These are phyloP conservation scores for Phytophthora fragariaefolia DNA, from an alignment of 352 stramenopile genomes.

Conservation along the genomic window DNA sequence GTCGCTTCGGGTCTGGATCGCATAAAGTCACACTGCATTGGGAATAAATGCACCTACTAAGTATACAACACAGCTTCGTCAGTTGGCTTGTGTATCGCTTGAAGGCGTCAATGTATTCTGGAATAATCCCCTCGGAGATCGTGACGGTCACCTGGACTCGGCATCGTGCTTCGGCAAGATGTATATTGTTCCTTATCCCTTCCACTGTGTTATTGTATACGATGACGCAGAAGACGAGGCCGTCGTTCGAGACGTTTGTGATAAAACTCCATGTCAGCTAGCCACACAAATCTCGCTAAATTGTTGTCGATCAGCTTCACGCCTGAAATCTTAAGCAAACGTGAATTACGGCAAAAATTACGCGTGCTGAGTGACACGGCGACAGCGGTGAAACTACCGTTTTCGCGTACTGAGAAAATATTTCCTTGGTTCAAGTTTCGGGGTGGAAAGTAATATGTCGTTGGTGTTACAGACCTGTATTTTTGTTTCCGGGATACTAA, in stretches of 20 bases:
- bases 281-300: neutral
- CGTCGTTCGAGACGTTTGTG: neutral
- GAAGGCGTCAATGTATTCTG: neutral
- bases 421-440: neutral
- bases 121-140: neutral
- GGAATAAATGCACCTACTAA: neutral
- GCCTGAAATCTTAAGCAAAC: neutral
- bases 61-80: neutral
- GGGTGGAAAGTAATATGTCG: neutral
- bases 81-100: neutral
- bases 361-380: neutral
- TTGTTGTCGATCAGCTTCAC: neutral
- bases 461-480: neutral
- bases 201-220: neutral
- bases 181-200: neutral
- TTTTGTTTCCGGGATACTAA: neutral
- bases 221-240: neutral
- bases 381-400: neutral
- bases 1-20: neutral
- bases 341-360: neutral
- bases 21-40: neutral
- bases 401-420: neutral
- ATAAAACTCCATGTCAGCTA: neutral
- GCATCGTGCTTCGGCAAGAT: neutral
- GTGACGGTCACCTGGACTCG: slow-evolving; percentile 1